Conservation (phyloP, 1,139 yeast species). For the Kodamaea fungicola region DNA sequence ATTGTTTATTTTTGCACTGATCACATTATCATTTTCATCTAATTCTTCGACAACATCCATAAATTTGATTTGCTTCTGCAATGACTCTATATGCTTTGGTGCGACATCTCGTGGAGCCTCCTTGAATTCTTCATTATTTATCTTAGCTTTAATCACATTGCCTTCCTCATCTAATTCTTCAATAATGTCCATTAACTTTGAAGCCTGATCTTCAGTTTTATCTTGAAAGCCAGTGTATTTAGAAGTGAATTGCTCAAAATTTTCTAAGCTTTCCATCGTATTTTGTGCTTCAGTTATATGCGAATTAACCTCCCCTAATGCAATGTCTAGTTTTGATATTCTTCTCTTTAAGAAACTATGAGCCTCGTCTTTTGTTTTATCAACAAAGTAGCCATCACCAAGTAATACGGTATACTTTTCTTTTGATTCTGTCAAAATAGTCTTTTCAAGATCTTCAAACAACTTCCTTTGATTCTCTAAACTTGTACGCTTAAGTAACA, state of each 20-base stretch:
- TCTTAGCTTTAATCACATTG: constrained; percentile 46
- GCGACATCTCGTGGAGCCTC: not conserved
- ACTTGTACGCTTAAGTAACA: constrained; percentile 12
- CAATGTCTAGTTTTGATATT: constrained; percentile 31
- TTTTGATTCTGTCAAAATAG: constrained; percentile 4
- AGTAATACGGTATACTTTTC: constrained; percentile 39
- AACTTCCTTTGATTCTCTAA: constrained; percentile 13
- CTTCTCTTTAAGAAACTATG: constrained; percentile 39
- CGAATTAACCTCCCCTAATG: constrained; percentile 33
- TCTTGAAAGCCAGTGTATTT: constrained; percentile 14
- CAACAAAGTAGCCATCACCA: constrained; percentile 62
- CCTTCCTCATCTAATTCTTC: constrained; percentile 86
- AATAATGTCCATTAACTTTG: constrained; percentile 70
- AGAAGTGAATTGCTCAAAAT: constrained; percentile 18
- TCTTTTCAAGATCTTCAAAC: constrained; percentile 9
- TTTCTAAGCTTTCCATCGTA: constrained; percentile 30
- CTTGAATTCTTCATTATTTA: constrained; percentile 19
- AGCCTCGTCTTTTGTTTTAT: constrained; percentile 45
- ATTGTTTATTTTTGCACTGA: constrained; percentile 6
- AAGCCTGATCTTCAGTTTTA: constrained; percentile 38
- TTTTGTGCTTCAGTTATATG: constrained; percentile 45
- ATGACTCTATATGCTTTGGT: not conserved
- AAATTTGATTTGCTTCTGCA: not conserved
- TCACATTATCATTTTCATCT: constrained; percentile 4
- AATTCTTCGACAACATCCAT: not conserved